Evolutionary conservation across 768 basidiomycete genomes (phyloP), one percentile per base, ranked within the genome.

Genomic region (Sporobolomyces phaffii): DNA sequence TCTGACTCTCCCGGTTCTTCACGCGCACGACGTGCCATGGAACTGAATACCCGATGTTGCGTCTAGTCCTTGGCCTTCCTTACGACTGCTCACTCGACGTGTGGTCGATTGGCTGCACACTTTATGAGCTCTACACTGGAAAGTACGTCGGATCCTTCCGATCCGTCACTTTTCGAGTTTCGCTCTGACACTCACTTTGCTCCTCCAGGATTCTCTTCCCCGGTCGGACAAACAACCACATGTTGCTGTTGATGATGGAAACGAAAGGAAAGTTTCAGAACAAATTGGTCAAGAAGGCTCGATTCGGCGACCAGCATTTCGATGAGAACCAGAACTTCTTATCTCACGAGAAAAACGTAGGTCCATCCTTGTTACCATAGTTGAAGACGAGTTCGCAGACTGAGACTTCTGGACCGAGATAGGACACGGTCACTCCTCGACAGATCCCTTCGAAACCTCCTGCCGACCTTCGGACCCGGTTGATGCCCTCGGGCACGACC

Each of bases 171-270:
- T 28, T n/a, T 29, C 31, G 18, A 22, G 17, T 22, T 26, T 26
- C 44, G 18, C 29, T 29, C 34, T 33, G 59, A 48, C 18, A 15
- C 31, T 29, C n/a, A 28, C 40, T 3, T 94, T 91, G n/a, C 79
- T 92, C 91, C 2, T 91, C 91, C 77, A 97, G 96, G 81, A 98
- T 98, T 62, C 85, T 99, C 44, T 91, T 98, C 78, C 96, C 96
- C 0, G 94, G 94, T 17, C 85, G 91, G 43, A 90, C 90, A 22
- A 98, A 99, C 78, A 96, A 96, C 75, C 93, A 98, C 75, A 98
- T 98, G 94, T 81, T 98, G 24, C 81, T 91, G 61, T 84, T 90
- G 62, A 96, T 97, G 89, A 97, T 97, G 92, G 94, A 98, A 77
- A 82, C 96, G 64, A 93, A 90, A 77, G 93, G 96, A 40, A 83